Conservation (phyloP, 1,284 basidiomycete genomes). For the Trametes hirsuta region DNA sequence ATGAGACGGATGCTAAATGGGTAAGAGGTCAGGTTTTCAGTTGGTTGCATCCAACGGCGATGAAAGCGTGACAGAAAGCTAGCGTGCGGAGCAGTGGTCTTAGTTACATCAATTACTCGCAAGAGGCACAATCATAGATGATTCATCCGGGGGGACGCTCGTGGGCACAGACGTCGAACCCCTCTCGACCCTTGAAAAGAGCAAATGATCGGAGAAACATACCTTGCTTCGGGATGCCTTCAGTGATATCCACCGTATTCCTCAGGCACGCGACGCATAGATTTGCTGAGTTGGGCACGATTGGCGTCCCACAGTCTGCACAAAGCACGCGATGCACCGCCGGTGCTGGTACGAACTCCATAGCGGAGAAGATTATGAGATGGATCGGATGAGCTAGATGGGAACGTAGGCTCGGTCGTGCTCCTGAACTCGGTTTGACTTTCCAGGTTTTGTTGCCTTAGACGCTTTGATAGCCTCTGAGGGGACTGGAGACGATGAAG, state of each 20-base stretch:
- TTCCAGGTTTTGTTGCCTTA: not conserved
- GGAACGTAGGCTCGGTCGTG: not conserved
- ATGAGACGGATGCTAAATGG: constrained; percentile 80
- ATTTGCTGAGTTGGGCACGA: constrained; percentile 95
- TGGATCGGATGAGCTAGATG: not conserved
- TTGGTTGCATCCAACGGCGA: not conserved
- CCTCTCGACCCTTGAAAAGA: too few relatives aligned
- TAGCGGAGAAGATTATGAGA: constrained; percentile 31
- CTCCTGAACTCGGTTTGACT: too few relatives aligned
- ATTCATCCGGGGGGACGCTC: too few relatives aligned
- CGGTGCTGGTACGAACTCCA: constrained; percentile 77
- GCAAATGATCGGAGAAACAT: constrained; percentile 14
- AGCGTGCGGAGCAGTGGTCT: too few relatives aligned
- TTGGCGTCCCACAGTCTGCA: constrained; percentile 86
- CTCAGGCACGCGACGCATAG: constrained; percentile 91
- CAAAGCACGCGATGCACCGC: constrained; percentile 79
- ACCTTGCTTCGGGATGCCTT: constrained; percentile 98
- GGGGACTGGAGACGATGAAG: not conserved
- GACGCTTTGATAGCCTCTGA: not conserved
- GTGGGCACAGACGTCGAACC: too few relatives aligned
- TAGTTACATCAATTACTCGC: too few relatives aligned
- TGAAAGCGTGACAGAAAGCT: too few relatives aligned
- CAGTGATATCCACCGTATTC: constrained; percentile 96
- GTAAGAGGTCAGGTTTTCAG: not conserved
- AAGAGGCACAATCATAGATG: too few relatives aligned